Evolutionary conservation across 108 stramenopile species (phyloP).

Genomic region (Mediolabrus comicus): DNA sequence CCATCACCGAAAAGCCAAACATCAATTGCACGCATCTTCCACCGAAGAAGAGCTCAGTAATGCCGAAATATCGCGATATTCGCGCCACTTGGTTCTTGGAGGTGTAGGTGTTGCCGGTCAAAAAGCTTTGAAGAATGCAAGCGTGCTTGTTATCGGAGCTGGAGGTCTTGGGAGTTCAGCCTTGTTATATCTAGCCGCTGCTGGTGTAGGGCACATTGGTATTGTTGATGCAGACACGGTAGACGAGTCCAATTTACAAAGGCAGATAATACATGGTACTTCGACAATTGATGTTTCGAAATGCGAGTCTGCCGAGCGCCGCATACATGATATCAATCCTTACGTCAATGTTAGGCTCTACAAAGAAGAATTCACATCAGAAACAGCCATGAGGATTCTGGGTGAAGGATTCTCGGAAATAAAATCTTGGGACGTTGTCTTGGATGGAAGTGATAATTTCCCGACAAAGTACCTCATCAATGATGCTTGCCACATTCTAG

Average conservation of each 20-base stretch:
- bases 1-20: neutral
- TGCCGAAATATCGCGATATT: conserved; percentile 86
- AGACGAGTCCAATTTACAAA: conserved; percentile 93
- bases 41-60: conserved; percentile 26
- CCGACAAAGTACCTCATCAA: conserved; percentile 95
- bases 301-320: conserved; percentile 70
- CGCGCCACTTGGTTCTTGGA: conserved; percentile 87
- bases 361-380: conserved; percentile 80
- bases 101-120: conserved; percentile 85
- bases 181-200: conserved; percentile 92
- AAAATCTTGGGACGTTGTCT: conserved; percentile 67
- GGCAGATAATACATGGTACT: conserved; percentile 93
- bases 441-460: conserved; percentile 96
- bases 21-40: neutral
- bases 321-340: conserved; percentile 86
- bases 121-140: conserved; percentile 65
- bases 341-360: conserved; percentile 66
- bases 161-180: conserved; percentile 94
- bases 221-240: conserved; percentile 94
- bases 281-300: conserved; percentile 79
- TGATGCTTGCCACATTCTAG: conserved; percentile 87
- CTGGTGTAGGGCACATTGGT: conserved; percentile 88
- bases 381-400: conserved; percentile 66
- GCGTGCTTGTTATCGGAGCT: conserved; percentile 91
- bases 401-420: conserved; percentile 53